phyloP scores from a whole-genome alignment of 1,139 yeast genomes.

The Debaryomyces coudertii region DNA sequence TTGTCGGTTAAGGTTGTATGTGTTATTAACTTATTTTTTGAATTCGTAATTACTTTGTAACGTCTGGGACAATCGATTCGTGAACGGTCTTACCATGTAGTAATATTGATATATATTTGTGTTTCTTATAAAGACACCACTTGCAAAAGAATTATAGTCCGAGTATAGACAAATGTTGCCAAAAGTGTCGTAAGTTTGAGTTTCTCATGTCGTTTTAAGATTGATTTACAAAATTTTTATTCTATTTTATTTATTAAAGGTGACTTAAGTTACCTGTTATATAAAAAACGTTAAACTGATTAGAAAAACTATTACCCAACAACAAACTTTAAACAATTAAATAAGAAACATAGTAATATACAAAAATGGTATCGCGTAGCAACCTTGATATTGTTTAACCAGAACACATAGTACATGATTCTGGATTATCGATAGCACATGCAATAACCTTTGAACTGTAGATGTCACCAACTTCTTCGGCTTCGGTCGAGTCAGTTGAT shows the following conservation, averaged over 20 bases:
- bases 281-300: conserved; percentile 6
- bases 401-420: conserved; percentile 98
- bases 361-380: background rate
- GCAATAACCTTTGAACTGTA: conserved; percentile 93
- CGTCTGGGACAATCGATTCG: background rate
- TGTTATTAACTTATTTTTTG: background rate
- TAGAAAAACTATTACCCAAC: conserved; percentile 6
- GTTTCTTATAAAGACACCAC: too few relatives aligned
- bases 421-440: conserved; percentile 96
- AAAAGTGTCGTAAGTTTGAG: background rate
- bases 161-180: background rate
- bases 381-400: conserved; percentile 54
- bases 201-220: background rate
- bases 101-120: too few relatives aligned
- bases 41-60: background rate
- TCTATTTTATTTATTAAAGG: background rate
- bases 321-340: conserved; percentile 7
- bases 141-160: too few relatives aligned
- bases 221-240: background rate
- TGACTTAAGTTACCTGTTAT: background rate
- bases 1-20: background rate
- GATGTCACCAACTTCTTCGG: conserved; percentile 59
- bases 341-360: conserved; percentile 4
- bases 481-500: conserved; percentile 25
- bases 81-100: background rate